Percentiles rank a stretch among this genome's conserved stretches.
phyloP scores from a whole-genome alignment of 2,329 filamentous ascomycete genomes.

The Neurospora sp. region DNA sequence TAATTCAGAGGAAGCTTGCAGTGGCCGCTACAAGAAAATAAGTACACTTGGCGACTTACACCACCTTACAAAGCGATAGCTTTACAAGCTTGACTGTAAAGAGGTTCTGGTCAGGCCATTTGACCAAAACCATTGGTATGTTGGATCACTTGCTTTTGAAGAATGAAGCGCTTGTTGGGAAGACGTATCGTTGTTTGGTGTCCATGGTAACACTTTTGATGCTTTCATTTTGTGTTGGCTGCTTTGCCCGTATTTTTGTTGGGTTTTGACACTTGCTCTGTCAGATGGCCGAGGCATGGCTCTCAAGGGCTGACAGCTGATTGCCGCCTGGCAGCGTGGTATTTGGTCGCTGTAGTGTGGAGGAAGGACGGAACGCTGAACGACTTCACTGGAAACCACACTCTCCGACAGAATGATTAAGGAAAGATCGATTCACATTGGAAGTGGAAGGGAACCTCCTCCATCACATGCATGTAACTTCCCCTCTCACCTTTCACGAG shows the following conservation, averaged over 20 bases:
- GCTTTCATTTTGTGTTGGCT: not conserved
- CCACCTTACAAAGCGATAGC: not conserved
- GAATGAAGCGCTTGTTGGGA: not conserved
- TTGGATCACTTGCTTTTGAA: not conserved
- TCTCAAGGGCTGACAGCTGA: not conserved
- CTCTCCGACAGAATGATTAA: not conserved
- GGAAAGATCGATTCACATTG: not conserved
- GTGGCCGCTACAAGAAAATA: not conserved
- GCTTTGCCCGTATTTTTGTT: not conserved
- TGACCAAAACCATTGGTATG: not conserved
- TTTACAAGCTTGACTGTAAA: not conserved
- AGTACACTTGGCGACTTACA: not conserved
- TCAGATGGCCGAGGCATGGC: slow-evolving; percentile 2
- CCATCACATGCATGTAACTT: not conserved
- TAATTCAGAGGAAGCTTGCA: not conserved
- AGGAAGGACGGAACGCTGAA: not conserved
- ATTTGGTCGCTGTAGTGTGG: not conserved
- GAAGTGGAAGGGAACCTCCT: not conserved
- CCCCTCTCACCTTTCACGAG: not conserved
- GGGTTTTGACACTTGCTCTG: not conserved
- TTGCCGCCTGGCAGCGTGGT: not conserved
- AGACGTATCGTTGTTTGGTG: not conserved
- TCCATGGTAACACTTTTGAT: not conserved
- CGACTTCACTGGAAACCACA: not conserved
- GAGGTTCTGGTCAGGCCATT: not conserved